A percentile compares a stretch with the other conserved stretches of the same genome.
Evolutionary conservation across 2,329 filamentous ascomycete genomes (phyloP).

Genomic region (Rhinocladiella mackenziei): DNA sequence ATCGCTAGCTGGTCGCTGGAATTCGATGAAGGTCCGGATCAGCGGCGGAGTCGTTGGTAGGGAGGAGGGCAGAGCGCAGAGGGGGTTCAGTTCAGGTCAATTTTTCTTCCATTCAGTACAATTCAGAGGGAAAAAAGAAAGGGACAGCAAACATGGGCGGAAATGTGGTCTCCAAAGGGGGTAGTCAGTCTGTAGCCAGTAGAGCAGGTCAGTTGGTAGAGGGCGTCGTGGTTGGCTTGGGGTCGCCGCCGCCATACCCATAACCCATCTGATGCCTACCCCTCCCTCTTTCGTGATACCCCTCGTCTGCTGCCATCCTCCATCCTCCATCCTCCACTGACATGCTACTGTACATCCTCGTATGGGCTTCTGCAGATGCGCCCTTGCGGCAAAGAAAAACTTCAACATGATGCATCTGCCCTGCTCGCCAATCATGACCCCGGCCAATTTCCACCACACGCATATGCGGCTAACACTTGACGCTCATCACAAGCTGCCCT

Average conservation of each 20-base stretch:
- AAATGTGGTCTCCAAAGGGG: too few relatives aligned
- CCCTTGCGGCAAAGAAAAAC: constrained; percentile 16
- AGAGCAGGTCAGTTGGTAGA: too few relatives aligned
- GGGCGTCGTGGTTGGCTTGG: too few relatives aligned
- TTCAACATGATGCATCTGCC: constrained; percentile 14
- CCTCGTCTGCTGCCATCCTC: constrained; percentile 1
- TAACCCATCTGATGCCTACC: background rate
- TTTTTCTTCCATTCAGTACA: too few relatives aligned
- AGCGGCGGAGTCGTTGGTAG: too few relatives aligned
- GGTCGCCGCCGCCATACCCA: constrained; percentile 5
- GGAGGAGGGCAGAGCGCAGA: too few relatives aligned
- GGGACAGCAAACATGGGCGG: too few relatives aligned
- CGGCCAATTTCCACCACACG: constrained; percentile 2
- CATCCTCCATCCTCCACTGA: constrained; percentile 1
- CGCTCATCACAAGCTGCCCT: constrained; percentile 23
- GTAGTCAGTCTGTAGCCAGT: too few relatives aligned
- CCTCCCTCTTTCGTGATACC: constrained; percentile 2
- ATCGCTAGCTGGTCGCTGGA: too few relatives aligned
- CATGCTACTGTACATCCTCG: background rate
- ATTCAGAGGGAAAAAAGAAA: too few relatives aligned
- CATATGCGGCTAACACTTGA: constrained; percentile 23
- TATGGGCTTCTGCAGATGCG: constrained; percentile 2
- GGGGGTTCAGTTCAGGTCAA: too few relatives aligned
- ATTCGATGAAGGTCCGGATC: too few relatives aligned
- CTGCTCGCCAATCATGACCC: constrained; percentile 15